Conservation (phyloP, 345 rosid species). For the Aquilaria yunnanensis region DNA sequence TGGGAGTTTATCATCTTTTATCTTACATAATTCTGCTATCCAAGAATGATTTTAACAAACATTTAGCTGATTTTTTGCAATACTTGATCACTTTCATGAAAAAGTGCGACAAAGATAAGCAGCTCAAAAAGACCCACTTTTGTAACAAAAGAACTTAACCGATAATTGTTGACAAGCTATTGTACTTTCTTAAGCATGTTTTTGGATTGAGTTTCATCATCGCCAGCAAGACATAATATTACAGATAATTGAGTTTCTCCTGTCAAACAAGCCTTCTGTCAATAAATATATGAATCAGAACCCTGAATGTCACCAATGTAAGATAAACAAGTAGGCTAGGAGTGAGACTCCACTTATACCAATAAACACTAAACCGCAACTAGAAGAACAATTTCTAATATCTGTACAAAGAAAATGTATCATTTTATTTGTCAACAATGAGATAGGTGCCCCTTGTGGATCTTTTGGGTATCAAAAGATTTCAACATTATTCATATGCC, state of each 20-base stretch:
- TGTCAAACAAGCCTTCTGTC: slow-evolving; percentile 24
- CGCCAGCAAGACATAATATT: slow-evolving; percentile 59
- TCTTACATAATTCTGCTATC: too few species aligned
- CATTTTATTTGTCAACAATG: too few species aligned
- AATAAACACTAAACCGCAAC: too few species aligned
- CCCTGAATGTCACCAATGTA: not conserved
- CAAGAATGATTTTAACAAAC: too few species aligned
- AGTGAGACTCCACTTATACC: too few species aligned
- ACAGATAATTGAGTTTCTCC: slow-evolving; percentile 56
- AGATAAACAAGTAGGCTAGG: not conserved
- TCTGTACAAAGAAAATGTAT: too few species aligned
- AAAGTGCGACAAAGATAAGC: not conserved
- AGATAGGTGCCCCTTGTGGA: too few species aligned
- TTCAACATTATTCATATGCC: too few species aligned
- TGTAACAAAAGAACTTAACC: slow-evolving; percentile 72
- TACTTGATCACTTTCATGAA: not conserved
- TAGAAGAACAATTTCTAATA: too few species aligned
- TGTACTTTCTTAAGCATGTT: slow-evolving; percentile 39
- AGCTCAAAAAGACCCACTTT: slow-evolving; percentile 41
- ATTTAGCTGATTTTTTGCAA: too few species aligned
- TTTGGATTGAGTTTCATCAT: slow-evolving; percentile 22
- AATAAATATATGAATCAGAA: slow-evolving; percentile 5
- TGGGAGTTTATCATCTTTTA: too few species aligned
- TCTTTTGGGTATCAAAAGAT: too few species aligned
- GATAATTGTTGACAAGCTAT: slow-evolving; percentile 51